Evolutionary conservation across 352 stramenopile genomes (phyloP).

Genomic region (Phytophthora boehmeriae): DNA sequence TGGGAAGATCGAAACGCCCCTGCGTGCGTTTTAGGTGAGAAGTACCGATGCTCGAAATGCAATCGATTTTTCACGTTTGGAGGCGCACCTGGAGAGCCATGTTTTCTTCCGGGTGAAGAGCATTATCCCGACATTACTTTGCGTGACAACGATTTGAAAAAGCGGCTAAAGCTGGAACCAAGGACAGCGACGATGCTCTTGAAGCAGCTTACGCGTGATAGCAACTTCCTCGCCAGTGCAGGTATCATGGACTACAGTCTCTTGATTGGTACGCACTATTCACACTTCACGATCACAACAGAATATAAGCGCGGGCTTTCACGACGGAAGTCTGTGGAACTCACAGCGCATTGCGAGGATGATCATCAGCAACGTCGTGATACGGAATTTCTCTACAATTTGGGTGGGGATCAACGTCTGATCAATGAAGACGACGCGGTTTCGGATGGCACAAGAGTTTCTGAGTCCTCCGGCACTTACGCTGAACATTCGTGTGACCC

Average conservation of each 20-base stretch:
- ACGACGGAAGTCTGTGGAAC: conserved; percentile 37
- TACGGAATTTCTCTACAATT: conserved; percentile 49
- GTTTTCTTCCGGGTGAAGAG: conserved; percentile 62
- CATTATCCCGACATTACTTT: conserved; percentile 86
- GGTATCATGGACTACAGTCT: conserved; percentile 94
- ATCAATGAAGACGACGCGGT: conserved; percentile 25
- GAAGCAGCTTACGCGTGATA: conserved; percentile 84
- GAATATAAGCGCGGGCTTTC: conserved; percentile 35
- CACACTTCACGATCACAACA: conserved; percentile 76
- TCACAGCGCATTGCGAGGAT: conserved; percentile 33
- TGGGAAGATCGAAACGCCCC: conserved; percentile 89
- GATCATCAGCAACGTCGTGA: conserved; percentile 26
- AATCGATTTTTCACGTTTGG: conserved; percentile 87
- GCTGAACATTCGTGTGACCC: conserved; percentile 20
- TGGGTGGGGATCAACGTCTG: conserved; percentile 32
- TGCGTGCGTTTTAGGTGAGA: conserved; percentile 75
- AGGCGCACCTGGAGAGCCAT: conserved; percentile 40
- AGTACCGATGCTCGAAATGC: conserved; percentile 86
- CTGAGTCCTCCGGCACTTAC: conserved; percentile 30
- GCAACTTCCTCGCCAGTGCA: conserved; percentile 79
- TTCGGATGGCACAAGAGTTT: conserved; percentile 31
- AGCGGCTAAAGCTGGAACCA: conserved; percentile 71
- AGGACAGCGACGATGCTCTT: conserved; percentile 60
- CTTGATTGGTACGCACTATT: conserved; percentile 88
- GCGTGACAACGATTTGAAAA: conserved; percentile 89